Base-by-base conservation (phyloP, 805 yeast species). In the Metschnikowia drakensbergensis region DNA sequence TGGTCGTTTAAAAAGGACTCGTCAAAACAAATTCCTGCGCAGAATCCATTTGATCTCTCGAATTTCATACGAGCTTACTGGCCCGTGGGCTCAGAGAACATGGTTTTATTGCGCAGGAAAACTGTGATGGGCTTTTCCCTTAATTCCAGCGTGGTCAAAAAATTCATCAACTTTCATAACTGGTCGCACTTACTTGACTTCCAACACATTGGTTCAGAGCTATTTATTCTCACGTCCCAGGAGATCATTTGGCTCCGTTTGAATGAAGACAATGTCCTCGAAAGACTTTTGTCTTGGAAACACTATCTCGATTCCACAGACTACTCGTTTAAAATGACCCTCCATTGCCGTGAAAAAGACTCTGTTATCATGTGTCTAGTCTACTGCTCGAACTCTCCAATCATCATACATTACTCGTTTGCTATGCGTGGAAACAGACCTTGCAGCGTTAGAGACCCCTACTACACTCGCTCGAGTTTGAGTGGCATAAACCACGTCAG, bases 221-320 rank as follows among this genome's bases (percentile, higher is more conserved):
- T 76, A 3, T 74, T 85, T 36, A 57, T 86, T 5, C 65, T 89
- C 27, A 87, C 96, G 0, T 76, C 89, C 0, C 79, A 76, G 48
- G 91, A 86, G 56, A 45, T 90, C 6, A 75, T 81, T 0, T 68
- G 90, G 74, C 55, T 84, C 17, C 69, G 64, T 61, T 13, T 64
- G 66, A 9, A 50, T 1, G 43, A 37, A 5, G 58, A 53, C 6
- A 35, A 40, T 10, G 63, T 65, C 3, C 59, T 80, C n/a, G 65
- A 65, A 29, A 72, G 86, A 49, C 50, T 79, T 2, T 58, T 88
- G 1, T 77, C 91, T 0, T 86, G 95, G 91, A 84, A 83, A 51
- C 96, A 89, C 63, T 78, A 67, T 51, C 63, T 86, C 23, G 74
- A 76, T 37, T 71, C 76, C 6, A 53, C 61, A 0, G 96, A 88